Base-by-base conservation (phyloP, 768 basidiomycete genomes). In the Strobilomyces dryophilus region DNA sequence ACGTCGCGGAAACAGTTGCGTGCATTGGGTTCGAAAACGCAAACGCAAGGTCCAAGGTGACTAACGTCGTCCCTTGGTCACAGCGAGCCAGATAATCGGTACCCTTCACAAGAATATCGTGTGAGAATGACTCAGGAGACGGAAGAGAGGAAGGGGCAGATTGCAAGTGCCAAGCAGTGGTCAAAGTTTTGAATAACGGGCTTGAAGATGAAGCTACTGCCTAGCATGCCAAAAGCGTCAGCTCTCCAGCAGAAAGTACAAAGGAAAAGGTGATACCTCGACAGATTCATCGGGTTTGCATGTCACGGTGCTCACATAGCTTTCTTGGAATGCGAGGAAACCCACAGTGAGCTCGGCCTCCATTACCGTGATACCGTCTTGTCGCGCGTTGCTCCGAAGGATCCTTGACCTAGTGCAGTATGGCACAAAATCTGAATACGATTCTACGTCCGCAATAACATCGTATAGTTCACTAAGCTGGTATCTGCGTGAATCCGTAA, bases 281-380 rank as follows among this genome's bases (percentile, higher is more conserved):
- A 99, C 95, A 10, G 79, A 85, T 63, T 87, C 79, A 58, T 79
- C 79, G 11, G 93, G 94, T 42, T 73, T 75, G 62, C 92, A 92
- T 15, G 83, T 86, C 50, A 99, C 95, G 37, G 75, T 76, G 66
- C 92, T 94, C 46, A 87, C 76, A 69, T 97, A 99, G 70, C 82
- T 86, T 71, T 98, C 95, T 57, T 80, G 77, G 64, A 97, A 87
- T 17, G 83, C 79, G 59, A 94, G 80, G 68, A 98, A 98, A 8
- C 92, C 92, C 32, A 95, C 87, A 4, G 83, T 83, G 59, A 98
- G 73, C 67, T 98, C 92, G 8, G 88, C 94, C 37, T 92, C 83
- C 73, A 95, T 82, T 43, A 76, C 71, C 52, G 67, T 74, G 61
- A 56, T 68, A 48, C 64, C 69, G 62, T 72, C 70, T 49, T 66